Percentiles rank a stretch among this genome's conserved stretches.
Evolutionary conservation across 345 rosid genomes (phyloP).

Genomic region (Adansonia digitata): DNA sequence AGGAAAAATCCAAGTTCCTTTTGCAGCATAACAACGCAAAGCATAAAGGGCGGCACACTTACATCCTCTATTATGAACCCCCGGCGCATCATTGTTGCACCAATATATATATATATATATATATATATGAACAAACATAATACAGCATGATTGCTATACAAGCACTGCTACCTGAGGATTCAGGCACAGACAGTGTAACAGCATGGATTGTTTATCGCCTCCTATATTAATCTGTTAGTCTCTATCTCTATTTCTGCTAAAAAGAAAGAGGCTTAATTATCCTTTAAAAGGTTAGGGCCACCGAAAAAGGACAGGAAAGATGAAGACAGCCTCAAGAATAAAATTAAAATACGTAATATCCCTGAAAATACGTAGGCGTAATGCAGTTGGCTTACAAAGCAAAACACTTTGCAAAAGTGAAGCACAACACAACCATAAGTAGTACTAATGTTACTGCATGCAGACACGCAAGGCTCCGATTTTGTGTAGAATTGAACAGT

Average conservation of each 20-base stretch:
- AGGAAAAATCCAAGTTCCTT: not conserved
- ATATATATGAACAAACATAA: not conserved
- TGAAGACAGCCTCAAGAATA: not conserved
- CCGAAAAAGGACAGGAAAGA: not conserved
- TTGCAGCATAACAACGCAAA: not conserved
- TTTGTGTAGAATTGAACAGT: not conserved
- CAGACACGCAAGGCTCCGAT: not conserved
- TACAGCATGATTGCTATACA: not conserved
- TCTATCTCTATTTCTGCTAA: not conserved
- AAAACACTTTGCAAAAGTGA: not conserved
- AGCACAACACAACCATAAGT: not conserved
- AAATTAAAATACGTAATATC: not conserved
- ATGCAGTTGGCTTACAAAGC: not conserved
- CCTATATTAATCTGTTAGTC: not conserved
- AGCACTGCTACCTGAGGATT: not conserved
- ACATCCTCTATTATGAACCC: conserved; percentile 37
- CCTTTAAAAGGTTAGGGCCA: not conserved
- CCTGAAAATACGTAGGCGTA: not conserved
- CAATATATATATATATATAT: conserved; percentile 7
- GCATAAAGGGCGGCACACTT: not conserved
- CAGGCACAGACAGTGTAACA: not conserved
- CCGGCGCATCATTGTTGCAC: conserved; percentile 41
- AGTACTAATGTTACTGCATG: not conserved
- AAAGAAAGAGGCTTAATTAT: not conserved
- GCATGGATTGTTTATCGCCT: not conserved